These are phyloP conservation scores for Scedosporium minutisporum DNA, from an alignment of 2,329 filamentous ascomycete genomes.

Conservation along the genomic window DNA sequence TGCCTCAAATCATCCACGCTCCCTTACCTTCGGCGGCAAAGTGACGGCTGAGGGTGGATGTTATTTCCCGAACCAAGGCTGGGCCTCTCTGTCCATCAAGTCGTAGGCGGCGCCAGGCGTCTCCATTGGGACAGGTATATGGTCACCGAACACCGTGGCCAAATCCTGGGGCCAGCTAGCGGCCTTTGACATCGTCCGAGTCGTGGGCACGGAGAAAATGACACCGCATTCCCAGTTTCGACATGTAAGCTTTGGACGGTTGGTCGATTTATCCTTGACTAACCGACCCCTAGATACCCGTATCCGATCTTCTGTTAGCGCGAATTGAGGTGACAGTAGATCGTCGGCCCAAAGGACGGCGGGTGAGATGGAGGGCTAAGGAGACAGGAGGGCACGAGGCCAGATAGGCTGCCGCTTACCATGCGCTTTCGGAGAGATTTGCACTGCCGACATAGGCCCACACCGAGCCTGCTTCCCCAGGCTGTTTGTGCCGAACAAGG, in stretches of 20 bases:
- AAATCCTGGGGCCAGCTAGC: neutral
- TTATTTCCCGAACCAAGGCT: slow-evolving; percentile 2
- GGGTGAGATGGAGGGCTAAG: neutral
- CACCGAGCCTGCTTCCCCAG: slow-evolving; percentile 25
- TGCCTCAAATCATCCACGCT: neutral
- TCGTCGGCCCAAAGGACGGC: no score
- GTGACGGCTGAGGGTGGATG: neutral
- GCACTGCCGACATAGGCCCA: slow-evolving; percentile 88
- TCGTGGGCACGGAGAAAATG: slow-evolving; percentile 48
- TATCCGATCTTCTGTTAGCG: neutral
- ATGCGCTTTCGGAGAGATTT: slow-evolving; percentile 88
- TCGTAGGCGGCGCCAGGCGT: neutral
- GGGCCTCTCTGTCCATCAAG: neutral
- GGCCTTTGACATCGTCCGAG: slow-evolving; percentile 4
- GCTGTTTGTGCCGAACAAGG: slow-evolving; percentile 29
- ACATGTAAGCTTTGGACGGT: slow-evolving; percentile 66
- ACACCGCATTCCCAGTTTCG: slow-evolving; percentile 97
- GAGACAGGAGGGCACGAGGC: neutral
- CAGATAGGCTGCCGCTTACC: slow-evolving; percentile 44
- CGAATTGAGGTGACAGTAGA: no score
- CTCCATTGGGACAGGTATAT: slow-evolving; percentile 3
- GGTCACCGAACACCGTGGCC: neutral
- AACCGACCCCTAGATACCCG: slow-evolving; percentile 57
- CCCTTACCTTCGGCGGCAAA: neutral
- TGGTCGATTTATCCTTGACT: slow-evolving; percentile 54